These are phyloP conservation scores for Pseudopyrenochaeta lycopersici DNA, from an alignment of 2,329 filamentous ascomycete genomes.

Conservation along the genomic window DNA sequence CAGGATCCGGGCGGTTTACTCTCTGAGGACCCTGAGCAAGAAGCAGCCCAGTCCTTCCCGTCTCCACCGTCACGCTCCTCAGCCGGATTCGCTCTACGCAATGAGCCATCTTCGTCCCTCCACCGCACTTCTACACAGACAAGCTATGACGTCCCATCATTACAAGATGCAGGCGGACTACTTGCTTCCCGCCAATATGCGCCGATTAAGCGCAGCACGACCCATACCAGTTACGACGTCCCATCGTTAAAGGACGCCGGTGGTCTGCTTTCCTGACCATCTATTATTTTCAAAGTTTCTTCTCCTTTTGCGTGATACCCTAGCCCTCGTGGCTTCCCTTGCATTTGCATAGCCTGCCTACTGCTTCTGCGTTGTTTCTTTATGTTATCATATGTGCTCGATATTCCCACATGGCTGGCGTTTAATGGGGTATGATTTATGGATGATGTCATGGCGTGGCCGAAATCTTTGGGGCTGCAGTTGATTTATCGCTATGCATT, in stretches of 20 bases:
- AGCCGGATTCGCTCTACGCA: constrained; percentile 13
- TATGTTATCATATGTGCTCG: constrained; percentile 14
- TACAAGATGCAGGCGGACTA: constrained; percentile 43
- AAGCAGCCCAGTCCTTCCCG: constrained; percentile 15
- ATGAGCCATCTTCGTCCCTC: constrained; percentile 15
- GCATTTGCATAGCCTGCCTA: constrained; percentile 31
- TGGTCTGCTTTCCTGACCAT: constrained; percentile 37
- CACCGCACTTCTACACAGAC: constrained; percentile 32
- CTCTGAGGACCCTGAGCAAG: constrained; percentile 33
- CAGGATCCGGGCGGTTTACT: constrained; percentile 38
- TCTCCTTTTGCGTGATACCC: constrained; percentile 45
- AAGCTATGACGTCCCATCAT: constrained; percentile 33
- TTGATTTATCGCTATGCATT: neutral
- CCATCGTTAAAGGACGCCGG: constrained; percentile 45
- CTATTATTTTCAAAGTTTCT: constrained; percentile 20
- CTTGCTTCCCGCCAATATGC: constrained; percentile 21
- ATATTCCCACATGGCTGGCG: constrained; percentile 33
- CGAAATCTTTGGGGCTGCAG: neutral
- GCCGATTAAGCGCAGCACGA: constrained; percentile 29
- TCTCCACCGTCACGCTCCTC: constrained; percentile 26
- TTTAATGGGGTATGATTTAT: constrained; percentile 24
- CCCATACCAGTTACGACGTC: constrained; percentile 31
- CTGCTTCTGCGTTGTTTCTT: constrained; percentile 16
- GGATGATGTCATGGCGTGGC: constrained; percentile 11
- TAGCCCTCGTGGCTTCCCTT: constrained; percentile 26